These are phyloP conservation scores for Leccinum arenicola DNA, from an alignment of 768 basidiomycete genomes.

Conservation along the genomic window DNA sequence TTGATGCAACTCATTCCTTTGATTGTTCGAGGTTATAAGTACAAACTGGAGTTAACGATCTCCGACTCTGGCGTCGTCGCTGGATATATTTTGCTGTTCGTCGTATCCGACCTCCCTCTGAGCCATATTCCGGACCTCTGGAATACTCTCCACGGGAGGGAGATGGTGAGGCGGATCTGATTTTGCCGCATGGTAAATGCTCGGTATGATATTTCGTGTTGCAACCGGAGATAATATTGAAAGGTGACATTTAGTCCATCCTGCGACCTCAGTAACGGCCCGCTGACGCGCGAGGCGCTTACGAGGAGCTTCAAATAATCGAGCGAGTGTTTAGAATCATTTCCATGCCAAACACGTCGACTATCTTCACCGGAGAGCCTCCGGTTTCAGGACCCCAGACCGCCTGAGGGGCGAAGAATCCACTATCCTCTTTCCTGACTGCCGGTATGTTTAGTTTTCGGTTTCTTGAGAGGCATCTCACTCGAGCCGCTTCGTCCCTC, in stretches of 20 bases:
- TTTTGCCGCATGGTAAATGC: neutral
- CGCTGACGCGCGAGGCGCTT: neutral
- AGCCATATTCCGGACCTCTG: neutral
- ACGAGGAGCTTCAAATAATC: neutral
- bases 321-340: neutral
- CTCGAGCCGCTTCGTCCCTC: neutral
- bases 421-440: neutral
- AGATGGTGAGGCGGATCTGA: neutral
- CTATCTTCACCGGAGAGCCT: neutral
- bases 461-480: neutral
- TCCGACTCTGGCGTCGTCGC: neutral
- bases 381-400: neutral
- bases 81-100: neutral
- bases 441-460: neutral
- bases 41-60: neutral
- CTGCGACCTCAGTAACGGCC: neutral
- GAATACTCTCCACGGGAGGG: neutral
- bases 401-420: neutral
- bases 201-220: neutral
- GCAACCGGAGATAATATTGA: neutral
- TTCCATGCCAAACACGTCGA: neutral
- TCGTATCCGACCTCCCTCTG: neutral
- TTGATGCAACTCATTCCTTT: neutral
- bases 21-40: neutral
- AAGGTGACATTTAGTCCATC: neutral